phyloP scores from a whole-genome alignment of 2,329 filamentous ascomycete genomes.

The Pyricularia sp. region DNA sequence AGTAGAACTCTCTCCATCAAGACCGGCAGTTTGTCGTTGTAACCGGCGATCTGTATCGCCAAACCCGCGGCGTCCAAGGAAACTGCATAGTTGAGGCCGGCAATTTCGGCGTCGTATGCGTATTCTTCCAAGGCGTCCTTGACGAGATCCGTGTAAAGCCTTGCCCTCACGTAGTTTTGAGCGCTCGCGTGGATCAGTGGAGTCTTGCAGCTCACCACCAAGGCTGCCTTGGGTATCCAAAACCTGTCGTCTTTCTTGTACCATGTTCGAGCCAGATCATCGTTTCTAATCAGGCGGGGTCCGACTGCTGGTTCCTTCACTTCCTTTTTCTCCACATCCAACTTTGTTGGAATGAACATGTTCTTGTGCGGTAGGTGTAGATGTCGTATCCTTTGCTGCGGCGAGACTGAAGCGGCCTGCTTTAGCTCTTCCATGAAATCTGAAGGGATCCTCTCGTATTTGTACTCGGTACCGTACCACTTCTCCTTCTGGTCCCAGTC shows the following conservation, averaged over 20 bases:
- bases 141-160: conserved; percentile 73
- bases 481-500: conserved; percentile 81
- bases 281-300: conserved; percentile 76
- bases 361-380: conserved; percentile 86
- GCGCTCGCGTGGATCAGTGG: conserved; percentile 69
- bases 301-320: conserved; percentile 59
- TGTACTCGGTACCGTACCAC: conserved; percentile 97
- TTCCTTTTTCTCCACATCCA: conserved; percentile 92
- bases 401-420: conserved; percentile 44
- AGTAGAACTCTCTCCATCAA: conserved; percentile 78
- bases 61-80: conserved; percentile 58
- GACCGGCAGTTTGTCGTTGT: conserved; percentile 91
- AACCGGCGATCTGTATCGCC: conserved; percentile 69
- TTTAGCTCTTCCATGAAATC: conserved; percentile 62
- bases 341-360: conserved; percentile 84
- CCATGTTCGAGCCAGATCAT: conserved; percentile 71
- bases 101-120: conserved; percentile 88
- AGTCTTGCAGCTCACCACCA: conserved; percentile 69
- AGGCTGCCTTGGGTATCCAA: conserved; percentile 90
- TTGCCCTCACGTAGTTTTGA: conserved; percentile 63
- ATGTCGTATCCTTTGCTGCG: conserved; percentile 48
- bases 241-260: conserved; percentile 98
- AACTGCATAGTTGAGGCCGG: conserved; percentile 77
- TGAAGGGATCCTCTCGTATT: conserved; percentile 61
- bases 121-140: conserved; percentile 84